phyloP scores from a whole-genome alignment of 2,329 filamentous ascomycete genomes.

The Colletotrichum tanaceti region DNA sequence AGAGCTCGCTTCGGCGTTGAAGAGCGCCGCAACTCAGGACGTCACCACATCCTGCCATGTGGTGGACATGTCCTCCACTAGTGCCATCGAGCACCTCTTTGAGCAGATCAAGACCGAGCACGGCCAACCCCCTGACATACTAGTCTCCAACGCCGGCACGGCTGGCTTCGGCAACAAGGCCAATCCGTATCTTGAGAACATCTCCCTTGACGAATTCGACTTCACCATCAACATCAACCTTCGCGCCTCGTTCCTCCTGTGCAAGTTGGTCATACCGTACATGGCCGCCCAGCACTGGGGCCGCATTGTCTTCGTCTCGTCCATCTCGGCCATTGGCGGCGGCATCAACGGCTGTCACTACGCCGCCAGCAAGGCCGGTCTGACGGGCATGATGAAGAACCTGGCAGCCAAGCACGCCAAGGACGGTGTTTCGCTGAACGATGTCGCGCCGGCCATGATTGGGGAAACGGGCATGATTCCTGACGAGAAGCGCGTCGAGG shows the following conservation, averaged over 20 bases:
- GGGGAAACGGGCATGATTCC: constrained; percentile 73
- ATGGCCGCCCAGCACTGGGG: constrained; percentile 73
- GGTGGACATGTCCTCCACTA: constrained; percentile 66
- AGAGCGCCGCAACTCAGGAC: not conserved
- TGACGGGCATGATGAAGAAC: constrained; percentile 75
- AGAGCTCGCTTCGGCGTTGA: constrained; percentile 16
- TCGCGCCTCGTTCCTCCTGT: constrained; percentile 70
- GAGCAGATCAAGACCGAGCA: constrained; percentile 64
- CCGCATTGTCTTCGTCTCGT: constrained; percentile 72
- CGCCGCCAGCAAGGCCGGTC: constrained; percentile 70
- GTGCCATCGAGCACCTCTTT: constrained; percentile 66
- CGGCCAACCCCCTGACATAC: constrained; percentile 68
- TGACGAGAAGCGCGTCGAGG: constrained; percentile 60
- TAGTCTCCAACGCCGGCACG: constrained; percentile 72
- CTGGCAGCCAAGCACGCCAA: constrained; percentile 68
- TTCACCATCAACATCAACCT: constrained; percentile 71
- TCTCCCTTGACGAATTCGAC: constrained; percentile 73
- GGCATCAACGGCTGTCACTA: constrained; percentile 73
- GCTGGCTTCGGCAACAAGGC: constrained; percentile 64
- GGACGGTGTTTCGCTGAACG: constrained; percentile 73
- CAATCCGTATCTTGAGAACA: constrained; percentile 67
- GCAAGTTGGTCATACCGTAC: constrained; percentile 68
- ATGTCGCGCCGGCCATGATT: constrained; percentile 77
- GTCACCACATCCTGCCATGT: constrained; percentile 63
- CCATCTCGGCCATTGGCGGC: constrained; percentile 71